phyloP scores from a whole-genome alignment of 169 alveolate species.

The Plasmodium vivax region DNA sequence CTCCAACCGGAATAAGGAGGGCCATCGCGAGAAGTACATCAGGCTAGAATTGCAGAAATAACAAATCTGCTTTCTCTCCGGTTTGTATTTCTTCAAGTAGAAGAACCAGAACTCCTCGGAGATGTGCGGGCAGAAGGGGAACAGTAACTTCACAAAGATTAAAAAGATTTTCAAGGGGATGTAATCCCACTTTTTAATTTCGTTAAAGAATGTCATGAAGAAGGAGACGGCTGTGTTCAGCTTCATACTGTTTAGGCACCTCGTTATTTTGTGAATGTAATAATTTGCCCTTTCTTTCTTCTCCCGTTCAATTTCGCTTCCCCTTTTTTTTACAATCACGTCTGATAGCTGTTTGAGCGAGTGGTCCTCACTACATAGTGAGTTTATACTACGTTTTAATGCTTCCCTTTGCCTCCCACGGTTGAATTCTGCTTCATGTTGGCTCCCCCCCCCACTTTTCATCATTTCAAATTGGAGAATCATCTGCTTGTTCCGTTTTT shows the following conservation, averaged over 20 bases:
- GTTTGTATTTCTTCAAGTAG: conserved; percentile 58
- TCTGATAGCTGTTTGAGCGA: conserved; percentile 8
- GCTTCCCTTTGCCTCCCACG: neutral
- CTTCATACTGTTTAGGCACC: conserved; percentile 77
- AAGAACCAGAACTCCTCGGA: conserved; percentile 86
- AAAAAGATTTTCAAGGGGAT: conserved; percentile 71
- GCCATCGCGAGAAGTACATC: conserved; percentile 53
- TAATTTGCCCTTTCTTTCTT: conserved; percentile 63
- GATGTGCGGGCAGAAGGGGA: conserved; percentile 88
- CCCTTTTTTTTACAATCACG: conserved; percentile 14
- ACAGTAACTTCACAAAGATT: conserved; percentile 76
- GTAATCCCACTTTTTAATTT: conserved; percentile 69
- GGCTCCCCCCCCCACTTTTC: neutral
- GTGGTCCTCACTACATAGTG: neutral
- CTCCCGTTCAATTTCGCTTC: conserved; percentile 13
- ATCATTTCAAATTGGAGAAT: conserved; percentile 11
- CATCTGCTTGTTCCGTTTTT: conserved; percentile 4
- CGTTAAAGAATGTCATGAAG: conserved; percentile 75
- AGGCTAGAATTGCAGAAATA: conserved; percentile 46
- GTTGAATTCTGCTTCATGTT: neutral
- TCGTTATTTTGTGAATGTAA: conserved; percentile 75
- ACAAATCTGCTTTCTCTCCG: conserved; percentile 22
- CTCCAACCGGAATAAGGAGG: conserved; percentile 35
- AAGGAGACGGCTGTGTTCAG: conserved; percentile 85
- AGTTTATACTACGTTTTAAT: conserved; percentile 22